Evolutionary conservation across 495 filamentous ascomycete species (phyloP), one percentile per base, ranked within the genome.

Genomic region (Penicillium alfredii): DNA sequence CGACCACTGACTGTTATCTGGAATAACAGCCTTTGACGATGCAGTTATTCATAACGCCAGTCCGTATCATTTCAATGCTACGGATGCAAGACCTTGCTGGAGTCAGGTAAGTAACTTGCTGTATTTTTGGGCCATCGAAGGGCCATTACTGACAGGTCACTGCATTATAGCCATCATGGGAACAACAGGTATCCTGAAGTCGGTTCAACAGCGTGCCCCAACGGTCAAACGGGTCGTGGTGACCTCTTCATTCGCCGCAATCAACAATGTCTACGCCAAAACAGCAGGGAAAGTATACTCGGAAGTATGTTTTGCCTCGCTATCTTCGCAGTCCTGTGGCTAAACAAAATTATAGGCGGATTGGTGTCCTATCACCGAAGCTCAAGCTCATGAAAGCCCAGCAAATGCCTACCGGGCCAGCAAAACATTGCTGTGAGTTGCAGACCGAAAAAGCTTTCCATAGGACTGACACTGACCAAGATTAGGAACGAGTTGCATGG

Each of bases 41-140:
- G n/a, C 75, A 30, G 82, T 90, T 12, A 64, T 88, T 31, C 84
- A 90, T 61, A 87, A 81, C 0, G 85, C 85, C 0, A 79, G 74
- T 29, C 82, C 84, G 3, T 86, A 84, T 59, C 78, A 81, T 53
- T 80, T 74, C 57, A 53, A 66, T 24, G 45, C 45, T 15, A 40
- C 50, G 27, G 51, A 58, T 43, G 48, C 42, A 1, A 36, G 42
- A n/a, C 8, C 22, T 12, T 59, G 5, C 13, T 59, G 11, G 40
- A 45, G 21, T 53, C 31, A 52, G 72, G 29, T 52, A 72, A 9
- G 42, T n/a, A n/a, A n/a, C n/a, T n/a, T n/a, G n/a, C n/a, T n/a
- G n/a, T n/a, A n/a, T n/a, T n/a, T n/a, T n/a, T n/a, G n/a, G n/a
- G n/a, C n/a, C n/a, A n/a, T n/a, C n/a, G n/a, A n/a, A n/a, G n/a